phyloP scores from a whole-genome alignment of 129 eudicot genomes.

The Chrysanthemum lavandulifolium region DNA sequence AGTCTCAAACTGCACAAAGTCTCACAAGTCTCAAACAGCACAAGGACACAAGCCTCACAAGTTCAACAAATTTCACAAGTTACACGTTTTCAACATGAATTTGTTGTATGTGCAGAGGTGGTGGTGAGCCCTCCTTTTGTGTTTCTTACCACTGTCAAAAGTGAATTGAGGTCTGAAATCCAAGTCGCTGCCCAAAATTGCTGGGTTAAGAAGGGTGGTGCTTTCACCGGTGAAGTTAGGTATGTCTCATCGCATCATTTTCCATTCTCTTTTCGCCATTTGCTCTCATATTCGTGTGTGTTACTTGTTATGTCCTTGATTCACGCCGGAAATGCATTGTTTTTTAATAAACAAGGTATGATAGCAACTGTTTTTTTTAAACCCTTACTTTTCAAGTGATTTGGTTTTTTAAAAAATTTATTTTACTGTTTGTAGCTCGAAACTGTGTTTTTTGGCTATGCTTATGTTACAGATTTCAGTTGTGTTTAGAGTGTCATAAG shows the following conservation, averaged over 20 bases:
- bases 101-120: slow-evolving; percentile 64
- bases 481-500: not conserved
- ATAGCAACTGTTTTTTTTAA: not conserved
- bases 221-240: slow-evolving; percentile 96
- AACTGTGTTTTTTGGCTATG: too few relatives aligned
- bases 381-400: too few relatives aligned
- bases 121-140: slow-evolving; percentile 97
- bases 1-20: too few relatives aligned
- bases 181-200: slow-evolving; percentile 97
- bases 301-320: slow-evolving; percentile 4
- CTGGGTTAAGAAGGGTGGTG: slow-evolving; percentile 99
- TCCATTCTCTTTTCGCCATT: not conserved
- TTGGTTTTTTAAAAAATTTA: not conserved
- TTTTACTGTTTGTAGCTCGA: too few relatives aligned
- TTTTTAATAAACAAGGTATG: not conserved
- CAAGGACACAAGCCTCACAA: too few relatives aligned
- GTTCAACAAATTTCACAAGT: too few relatives aligned
- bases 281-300: not conserved
- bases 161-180: slow-evolving; percentile 69
- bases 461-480: not conserved
- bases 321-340: not conserved
- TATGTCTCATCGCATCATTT: slow-evolving; percentile 31
- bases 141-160: slow-evolving; percentile 69
- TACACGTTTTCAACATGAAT: too few relatives aligned
- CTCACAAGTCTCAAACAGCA: too few relatives aligned